phyloP scores from a whole-genome alignment of 2,329 filamentous ascomycete genomes.

The Pseudohalonectria lignicola region DNA sequence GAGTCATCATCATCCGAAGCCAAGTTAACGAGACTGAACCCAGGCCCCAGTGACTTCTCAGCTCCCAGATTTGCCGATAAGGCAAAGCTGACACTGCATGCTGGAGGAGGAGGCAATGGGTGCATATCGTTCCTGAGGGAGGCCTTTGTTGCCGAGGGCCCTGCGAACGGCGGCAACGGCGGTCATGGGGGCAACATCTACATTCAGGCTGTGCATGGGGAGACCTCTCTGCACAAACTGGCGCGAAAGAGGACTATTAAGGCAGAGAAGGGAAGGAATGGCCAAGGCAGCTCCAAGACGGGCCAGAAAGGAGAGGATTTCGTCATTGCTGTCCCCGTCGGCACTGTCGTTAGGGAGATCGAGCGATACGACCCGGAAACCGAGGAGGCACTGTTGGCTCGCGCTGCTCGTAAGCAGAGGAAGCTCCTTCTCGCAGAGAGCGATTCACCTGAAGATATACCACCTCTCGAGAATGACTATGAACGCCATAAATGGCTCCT shows the following conservation, averaged over 20 bases:
- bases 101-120: slow-evolving; percentile 77
- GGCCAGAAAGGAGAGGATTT: slow-evolving; percentile 80
- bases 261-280: slow-evolving; percentile 66
- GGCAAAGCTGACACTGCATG: slow-evolving; percentile 64
- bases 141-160: slow-evolving; percentile 78
- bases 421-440: slow-evolving; percentile 5
- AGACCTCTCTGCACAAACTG: slow-evolving; percentile 90
- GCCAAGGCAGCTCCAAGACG: slow-evolving; percentile 60
- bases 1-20: slow-evolving; percentile 10
- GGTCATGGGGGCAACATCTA: slow-evolving; percentile 87
- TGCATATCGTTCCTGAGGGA: slow-evolving; percentile 93
- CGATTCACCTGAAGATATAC: slow-evolving; percentile 21
- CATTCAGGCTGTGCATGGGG: slow-evolving; percentile 82
- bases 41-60: slow-evolving; percentile 73
- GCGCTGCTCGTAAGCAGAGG: slow-evolving; percentile 11
- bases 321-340: slow-evolving; percentile 81
- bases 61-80: slow-evolving; percentile 78
- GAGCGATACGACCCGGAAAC: slow-evolving; percentile 65
- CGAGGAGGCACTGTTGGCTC: slow-evolving; percentile 41
- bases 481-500: slow-evolving; percentile 70
- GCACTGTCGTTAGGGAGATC: slow-evolving; percentile 80
- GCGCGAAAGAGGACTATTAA: slow-evolving; percentile 65
- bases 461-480: slow-evolving; percentile 27
- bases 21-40: slow-evolving; percentile 57
- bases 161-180: slow-evolving; percentile 89